A percentile compares a stretch with the other conserved stretches of the same genome.
Conservation (phyloP, 1,284 basidiomycete genomes). For the Cutaneotrichosporon sp. region DNA sequence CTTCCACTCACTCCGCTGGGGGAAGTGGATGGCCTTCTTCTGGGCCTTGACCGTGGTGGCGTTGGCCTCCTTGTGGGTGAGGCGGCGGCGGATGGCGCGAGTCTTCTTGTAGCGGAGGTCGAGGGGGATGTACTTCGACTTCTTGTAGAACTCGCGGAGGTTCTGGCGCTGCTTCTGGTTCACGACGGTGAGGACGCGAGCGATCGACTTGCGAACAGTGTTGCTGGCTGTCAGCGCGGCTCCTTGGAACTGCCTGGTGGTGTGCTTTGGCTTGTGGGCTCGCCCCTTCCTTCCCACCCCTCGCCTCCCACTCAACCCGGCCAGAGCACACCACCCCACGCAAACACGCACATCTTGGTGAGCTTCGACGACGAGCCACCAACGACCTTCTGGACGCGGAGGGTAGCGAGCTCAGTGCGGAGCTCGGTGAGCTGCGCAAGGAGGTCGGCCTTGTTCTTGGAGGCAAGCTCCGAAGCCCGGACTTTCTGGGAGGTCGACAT, state of each 20-base stretch:
- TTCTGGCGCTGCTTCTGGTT: conserved; percentile 98
- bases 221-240: conserved; percentile 61
- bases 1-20: conserved; percentile 56
- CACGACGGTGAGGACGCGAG: conserved; percentile 96
- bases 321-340: conserved; percentile 3
- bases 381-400: conserved; percentile 98
- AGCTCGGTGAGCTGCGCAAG: conserved; percentile 91
- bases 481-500: conserved; percentile 61
- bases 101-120: conserved; percentile 99
- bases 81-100: conserved; percentile 92
- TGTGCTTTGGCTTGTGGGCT: not conserved
- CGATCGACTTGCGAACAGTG: conserved; percentile 97
- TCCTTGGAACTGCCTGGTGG: not conserved
- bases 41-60: conserved; percentile 84
- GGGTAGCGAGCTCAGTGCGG: conserved; percentile 88
- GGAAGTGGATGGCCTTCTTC: conserved; percentile 95
- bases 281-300: not conserved
- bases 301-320: not conserved
- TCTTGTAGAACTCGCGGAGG: conserved; percentile 99
- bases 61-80: conserved; percentile 83
- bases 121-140: conserved; percentile 80
- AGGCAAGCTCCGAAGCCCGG: conserved; percentile 97
- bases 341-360: conserved; percentile 83
- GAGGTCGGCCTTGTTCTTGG: conserved; percentile 98
- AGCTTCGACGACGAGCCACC: conserved; percentile 95